Conservation (phyloP, 108 stramenopile genomes). For the Discostella stelligeroides region DNA sequence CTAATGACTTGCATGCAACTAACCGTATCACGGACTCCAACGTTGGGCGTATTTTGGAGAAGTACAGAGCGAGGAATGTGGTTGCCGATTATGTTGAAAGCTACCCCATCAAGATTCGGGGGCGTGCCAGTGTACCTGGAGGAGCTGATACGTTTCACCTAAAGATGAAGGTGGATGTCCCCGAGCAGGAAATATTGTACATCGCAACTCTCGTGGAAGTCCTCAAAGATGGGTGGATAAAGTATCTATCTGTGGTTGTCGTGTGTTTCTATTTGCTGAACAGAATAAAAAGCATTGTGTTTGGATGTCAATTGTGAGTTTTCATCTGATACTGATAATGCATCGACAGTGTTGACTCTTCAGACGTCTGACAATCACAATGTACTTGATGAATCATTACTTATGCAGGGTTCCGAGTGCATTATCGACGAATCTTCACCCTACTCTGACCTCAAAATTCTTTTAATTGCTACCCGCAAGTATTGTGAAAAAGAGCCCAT, state of each 20-base stretch:
- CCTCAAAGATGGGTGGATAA: conserved; percentile 41
- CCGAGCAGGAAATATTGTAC: conserved; percentile 30
- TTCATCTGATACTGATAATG: background rate
- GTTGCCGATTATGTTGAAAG: conserved; percentile 31
- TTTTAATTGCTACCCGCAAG: too few relatives aligned
- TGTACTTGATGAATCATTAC: too few relatives aligned
- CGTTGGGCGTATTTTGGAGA: conserved; percentile 10
- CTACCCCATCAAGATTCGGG: conserved; percentile 24
- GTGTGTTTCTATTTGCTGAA: conserved; percentile 30
- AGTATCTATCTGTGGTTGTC: conserved; percentile 29
- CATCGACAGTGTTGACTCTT: too few relatives aligned
- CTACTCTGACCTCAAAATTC: too few relatives aligned
- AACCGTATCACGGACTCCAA: conserved; percentile 18
- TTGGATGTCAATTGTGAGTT: conserved; percentile 18
- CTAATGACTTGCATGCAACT: conserved; percentile 6
- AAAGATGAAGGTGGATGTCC: conserved; percentile 33
- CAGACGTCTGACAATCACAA: too few relatives aligned
- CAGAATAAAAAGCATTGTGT: conserved; percentile 27
- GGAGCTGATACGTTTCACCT: conserved; percentile 17
- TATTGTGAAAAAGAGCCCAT: too few relatives aligned
- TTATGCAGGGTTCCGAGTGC: too few relatives aligned
- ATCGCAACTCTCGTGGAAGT: conserved; percentile 33
- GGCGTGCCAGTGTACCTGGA: background rate
- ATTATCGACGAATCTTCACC: too few relatives aligned
- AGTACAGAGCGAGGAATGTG: conserved; percentile 20